Conservation (phyloP, 2,329 filamentous ascomycete genomes). For the Penicillium crustosum region DNA sequence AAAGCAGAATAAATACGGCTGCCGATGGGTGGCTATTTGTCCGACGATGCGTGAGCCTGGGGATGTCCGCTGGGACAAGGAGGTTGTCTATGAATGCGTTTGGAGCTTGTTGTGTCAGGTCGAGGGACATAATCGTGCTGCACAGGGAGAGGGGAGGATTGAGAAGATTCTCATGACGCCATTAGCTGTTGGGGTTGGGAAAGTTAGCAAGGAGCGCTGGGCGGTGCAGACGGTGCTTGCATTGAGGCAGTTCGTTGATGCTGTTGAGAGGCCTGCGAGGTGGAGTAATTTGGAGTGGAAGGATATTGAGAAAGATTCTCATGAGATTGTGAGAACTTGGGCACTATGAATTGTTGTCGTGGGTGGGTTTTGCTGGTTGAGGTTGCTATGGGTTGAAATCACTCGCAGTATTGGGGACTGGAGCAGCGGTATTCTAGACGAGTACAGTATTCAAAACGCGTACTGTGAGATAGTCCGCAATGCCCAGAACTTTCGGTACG, state of each 20-base stretch:
- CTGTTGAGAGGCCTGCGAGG: slow-evolving; percentile 43
- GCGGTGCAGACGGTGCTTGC: slow-evolving; percentile 53
- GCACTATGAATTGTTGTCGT: not conserved
- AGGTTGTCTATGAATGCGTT: slow-evolving; percentile 56
- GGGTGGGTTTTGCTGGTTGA: not conserved
- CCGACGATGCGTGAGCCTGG: slow-evolving; percentile 55
- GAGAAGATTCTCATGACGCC: slow-evolving; percentile 53
- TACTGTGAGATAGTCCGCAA: slow-evolving; percentile 82
- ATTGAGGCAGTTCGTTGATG: slow-evolving; percentile 54
- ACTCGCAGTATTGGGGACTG: slow-evolving; percentile 90
- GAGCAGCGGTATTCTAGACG: slow-evolving; percentile 83
- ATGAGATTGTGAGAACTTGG: slow-evolving; percentile 21
- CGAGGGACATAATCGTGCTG: slow-evolving; percentile 48
- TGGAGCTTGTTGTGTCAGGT: slow-evolving; percentile 54
- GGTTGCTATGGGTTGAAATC: not conserved
- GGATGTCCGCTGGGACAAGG: slow-evolving; percentile 50
- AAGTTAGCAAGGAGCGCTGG: slow-evolving; percentile 50
- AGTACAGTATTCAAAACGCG: slow-evolving; percentile 83
- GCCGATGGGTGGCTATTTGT: slow-evolving; percentile 50
- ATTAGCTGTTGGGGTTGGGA: slow-evolving; percentile 51
- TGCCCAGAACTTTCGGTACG: slow-evolving; percentile 91
- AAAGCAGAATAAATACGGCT: slow-evolving; percentile 44
- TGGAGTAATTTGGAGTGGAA: slow-evolving; percentile 47
- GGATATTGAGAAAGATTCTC: slow-evolving; percentile 30
- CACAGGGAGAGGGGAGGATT: slow-evolving; percentile 32